Evolutionary conservation across 164 flowering plant genomes (phyloP), one percentile per base, ranked within the genome.

Genomic region (Pachysandra terminalis): DNA sequence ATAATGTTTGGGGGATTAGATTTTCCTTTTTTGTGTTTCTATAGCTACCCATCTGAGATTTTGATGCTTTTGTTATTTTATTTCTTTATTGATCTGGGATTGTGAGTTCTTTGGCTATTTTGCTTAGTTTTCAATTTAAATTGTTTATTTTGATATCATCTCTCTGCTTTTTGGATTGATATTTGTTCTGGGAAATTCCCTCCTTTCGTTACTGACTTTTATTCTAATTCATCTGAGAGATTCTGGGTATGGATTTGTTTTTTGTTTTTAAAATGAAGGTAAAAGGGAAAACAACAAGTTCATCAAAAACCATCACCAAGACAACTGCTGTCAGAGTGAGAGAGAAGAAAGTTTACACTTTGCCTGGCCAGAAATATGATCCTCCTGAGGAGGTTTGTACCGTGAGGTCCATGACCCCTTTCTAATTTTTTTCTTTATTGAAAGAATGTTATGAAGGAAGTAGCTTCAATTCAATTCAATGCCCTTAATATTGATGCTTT

Each of bases 291-390:
- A 49, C 82, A 48, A 67, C 69, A 19, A 78, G 83, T 65, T 80
- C 91, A n/a, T 81, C 93, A 16, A 90, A 85, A 73, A 73, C 81
- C 23, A 68, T 59, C 15, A 66, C 76, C 12, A 83, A 76, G 13
- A 85, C 84, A 24, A 80, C 79, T 9, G 78, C 87, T 35, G 83
- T 80, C 13, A 89, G 70, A 73, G 84, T 64, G 51, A 87, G 77
- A 75, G 83, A 78, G 86, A 94, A 86, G 87, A 94, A 94, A 79
- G 90, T 84, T 52, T 95, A 51, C 72, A 81, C 76, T 27, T 83
- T 95, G 81, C 68, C 97, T 22, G 99, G 98, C 21, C 98, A 94
- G 82, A 91, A 78, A 79, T 83, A 63, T 73, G 98, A 91, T 82
- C 82, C 82, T 73, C 98, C 96, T 56, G 96, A 94, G 84, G 97